Evolutionary conservation across 2,329 filamentous ascomycete species (phyloP).

Genomic region (Tolypocladium guangdongense): DNA sequence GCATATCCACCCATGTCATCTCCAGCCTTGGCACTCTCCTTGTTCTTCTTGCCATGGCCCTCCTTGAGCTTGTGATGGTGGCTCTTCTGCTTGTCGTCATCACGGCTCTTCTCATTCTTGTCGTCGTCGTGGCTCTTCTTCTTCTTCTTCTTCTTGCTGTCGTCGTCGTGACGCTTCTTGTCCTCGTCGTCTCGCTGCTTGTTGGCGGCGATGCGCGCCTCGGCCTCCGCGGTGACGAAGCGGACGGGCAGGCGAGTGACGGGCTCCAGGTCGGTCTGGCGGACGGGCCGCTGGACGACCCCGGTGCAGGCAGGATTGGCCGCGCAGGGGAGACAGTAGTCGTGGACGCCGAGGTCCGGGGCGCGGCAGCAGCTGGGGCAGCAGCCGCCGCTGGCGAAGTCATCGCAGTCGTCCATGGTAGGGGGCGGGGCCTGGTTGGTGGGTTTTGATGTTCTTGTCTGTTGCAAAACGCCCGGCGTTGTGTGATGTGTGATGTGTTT

Average conservation of each 20-base stretch:
- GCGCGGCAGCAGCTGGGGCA: constrained; percentile 21
- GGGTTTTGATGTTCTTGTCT: neutral
- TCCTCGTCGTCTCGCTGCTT: neutral
- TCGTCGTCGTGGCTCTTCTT: neutral
- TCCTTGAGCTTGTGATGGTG: neutral
- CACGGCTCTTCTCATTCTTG: neutral
- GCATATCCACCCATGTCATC: neutral
- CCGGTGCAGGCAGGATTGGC: constrained; percentile 12
- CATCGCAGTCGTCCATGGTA: neutral
- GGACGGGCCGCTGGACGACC: neutral
- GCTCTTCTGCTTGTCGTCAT: neutral
- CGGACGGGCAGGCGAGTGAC: neutral
- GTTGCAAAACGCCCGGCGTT: neutral
- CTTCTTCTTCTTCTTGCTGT: neutral
- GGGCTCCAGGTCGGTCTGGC: neutral
- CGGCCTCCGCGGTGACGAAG: neutral
- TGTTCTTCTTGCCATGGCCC: neutral
- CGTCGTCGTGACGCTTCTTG: no score
- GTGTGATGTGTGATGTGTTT: neutral
- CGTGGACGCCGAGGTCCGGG: constrained; percentile 19
- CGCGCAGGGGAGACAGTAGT: constrained; percentile 18
- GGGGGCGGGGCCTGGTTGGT: neutral
- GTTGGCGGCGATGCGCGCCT: neutral
- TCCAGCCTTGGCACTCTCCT: neutral
- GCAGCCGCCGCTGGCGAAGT: constrained; percentile 8